These are phyloP conservation scores for Neodidymelliopsis sp. DNA, from an alignment of 2,329 filamentous ascomycete genomes.

Conservation along the genomic window DNA sequence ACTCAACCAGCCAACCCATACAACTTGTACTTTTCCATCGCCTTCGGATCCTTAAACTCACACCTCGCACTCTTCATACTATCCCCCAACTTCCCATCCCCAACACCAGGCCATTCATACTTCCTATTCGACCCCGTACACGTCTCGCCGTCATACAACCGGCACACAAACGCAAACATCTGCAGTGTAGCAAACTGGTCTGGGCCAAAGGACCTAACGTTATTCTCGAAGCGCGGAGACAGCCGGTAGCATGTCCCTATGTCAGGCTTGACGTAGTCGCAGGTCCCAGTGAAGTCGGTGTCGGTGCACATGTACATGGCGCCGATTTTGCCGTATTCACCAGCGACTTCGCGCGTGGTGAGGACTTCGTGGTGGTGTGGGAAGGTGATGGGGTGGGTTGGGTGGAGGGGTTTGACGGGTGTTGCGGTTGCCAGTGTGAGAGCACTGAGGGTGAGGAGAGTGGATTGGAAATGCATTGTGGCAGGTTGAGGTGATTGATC, in stretches of 20 bases:
- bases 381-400: no score
- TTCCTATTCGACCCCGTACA: neutral
- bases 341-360: neutral
- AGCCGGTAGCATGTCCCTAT: neutral
- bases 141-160: neutral
- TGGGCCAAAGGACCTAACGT: neutral
- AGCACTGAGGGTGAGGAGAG: no score
- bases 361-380: neutral
- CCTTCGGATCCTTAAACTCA: neutral
- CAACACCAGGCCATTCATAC: neutral
- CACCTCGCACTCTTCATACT: neutral
- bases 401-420: no score
- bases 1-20: neutral
- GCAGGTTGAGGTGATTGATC: no score
- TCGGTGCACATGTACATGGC: neutral
- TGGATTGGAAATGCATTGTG: no score
- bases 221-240: neutral
- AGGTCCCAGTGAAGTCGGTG: neutral
- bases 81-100: neutral
- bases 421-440: no score
- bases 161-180: neutral
- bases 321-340: neutral
- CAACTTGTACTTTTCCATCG: neutral
- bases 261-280: neutral
- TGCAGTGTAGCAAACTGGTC: neutral